Conservation (phyloP, 805 yeast species). For the Kodamaea nitidulidarum region DNA sequence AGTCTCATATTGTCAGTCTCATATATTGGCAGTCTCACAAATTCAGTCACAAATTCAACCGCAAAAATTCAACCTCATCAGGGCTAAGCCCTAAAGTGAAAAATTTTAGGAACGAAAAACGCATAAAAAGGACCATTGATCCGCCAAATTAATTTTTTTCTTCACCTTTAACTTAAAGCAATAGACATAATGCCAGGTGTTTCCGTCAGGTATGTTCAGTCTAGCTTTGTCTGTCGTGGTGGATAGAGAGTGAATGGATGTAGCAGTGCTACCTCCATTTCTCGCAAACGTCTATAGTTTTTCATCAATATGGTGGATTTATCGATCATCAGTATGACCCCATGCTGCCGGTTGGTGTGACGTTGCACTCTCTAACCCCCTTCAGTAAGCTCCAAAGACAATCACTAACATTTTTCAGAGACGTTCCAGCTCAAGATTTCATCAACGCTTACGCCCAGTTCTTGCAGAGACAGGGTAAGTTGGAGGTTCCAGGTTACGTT, state of each 20-base stretch:
- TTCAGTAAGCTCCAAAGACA: slow-evolving; percentile 2
- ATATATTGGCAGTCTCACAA: too few species aligned
- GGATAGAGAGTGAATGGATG: slow-evolving; percentile 18
- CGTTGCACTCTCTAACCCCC: slow-evolving; percentile 8
- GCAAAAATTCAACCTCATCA: not conserved
- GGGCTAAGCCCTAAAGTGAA: slow-evolving; percentile 3
- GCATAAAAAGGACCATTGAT: slow-evolving; percentile 3
- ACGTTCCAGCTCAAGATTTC: slow-evolving; percentile 99
- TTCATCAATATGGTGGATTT: not conserved
- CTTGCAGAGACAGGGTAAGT: slow-evolving; percentile 99
- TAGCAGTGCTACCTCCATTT: slow-evolving; percentile 3
- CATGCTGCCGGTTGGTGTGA: not conserved
- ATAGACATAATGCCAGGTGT: slow-evolving; percentile 86
- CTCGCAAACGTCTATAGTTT: slow-evolving; percentile 11
- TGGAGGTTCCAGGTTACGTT: slow-evolving; percentile 99
- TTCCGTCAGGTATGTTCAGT: slow-evolving; percentile 85
- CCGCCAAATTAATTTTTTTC: slow-evolving; percentile 1
- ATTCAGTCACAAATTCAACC: too few species aligned
- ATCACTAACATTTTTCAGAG: slow-evolving; percentile 57
- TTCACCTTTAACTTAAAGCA: slow-evolving; percentile 14
- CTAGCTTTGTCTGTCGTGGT: slow-evolving; percentile 20
- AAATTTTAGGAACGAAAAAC: slow-evolving; percentile 1
- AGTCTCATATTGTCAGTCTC: too few species aligned
- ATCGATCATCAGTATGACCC: not conserved
- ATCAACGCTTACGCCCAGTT: slow-evolving; percentile 99